Evolutionary conservation across 768 basidiomycete species (phyloP), one percentile per base, ranked within the genome.

Genomic region (Amanita subjunquillea): DNA sequence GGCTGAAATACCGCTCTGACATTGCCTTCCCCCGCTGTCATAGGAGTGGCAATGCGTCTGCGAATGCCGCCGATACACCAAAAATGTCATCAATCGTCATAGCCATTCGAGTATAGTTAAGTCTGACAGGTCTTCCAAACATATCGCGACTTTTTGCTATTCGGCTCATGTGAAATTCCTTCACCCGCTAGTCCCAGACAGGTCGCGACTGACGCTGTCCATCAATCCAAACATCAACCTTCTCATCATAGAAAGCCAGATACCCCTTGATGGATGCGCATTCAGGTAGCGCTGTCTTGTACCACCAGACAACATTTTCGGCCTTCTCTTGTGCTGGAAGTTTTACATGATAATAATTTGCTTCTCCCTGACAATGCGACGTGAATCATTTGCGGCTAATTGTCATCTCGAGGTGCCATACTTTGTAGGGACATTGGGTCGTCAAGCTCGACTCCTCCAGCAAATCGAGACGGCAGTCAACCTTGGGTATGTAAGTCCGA

Each of bases 361-460:
- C 49, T n/a, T 22, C 36, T 15, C 27, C 23, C 38, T 34, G 59
- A 39, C 48, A 44, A 10, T 25, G 20, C 9, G 25, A n/a, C 22
- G 12, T 46, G 15, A 25, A 49, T 22, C n/a, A 23, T 8, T 27
- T 49, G 40, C 20, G 39, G 20, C 34, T 32, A 34, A 12, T 7
- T 1, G 22, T 51, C 8, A 27, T 25, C 13, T 17, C 6, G 25
- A n/a, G 2, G 4, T 38, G 22, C 13, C 62, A 42, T 49, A 78
- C 83, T 75, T 86, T 85, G 71, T 84, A 86, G 1, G 82, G 83
- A 58, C 83, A 85, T 20, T 59, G 63, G 0, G 76, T 75, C 0
- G 62, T 73, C 6, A 70, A 65, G 9, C 73, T 62, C 3, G 83
- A 80, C 6, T 70, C 66, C 32, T 59, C 63, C 55, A 84, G 68